Conservation (phyloP, 2,329 filamentous ascomycete species). For the Colletotrichum nymphaeae region DNA sequence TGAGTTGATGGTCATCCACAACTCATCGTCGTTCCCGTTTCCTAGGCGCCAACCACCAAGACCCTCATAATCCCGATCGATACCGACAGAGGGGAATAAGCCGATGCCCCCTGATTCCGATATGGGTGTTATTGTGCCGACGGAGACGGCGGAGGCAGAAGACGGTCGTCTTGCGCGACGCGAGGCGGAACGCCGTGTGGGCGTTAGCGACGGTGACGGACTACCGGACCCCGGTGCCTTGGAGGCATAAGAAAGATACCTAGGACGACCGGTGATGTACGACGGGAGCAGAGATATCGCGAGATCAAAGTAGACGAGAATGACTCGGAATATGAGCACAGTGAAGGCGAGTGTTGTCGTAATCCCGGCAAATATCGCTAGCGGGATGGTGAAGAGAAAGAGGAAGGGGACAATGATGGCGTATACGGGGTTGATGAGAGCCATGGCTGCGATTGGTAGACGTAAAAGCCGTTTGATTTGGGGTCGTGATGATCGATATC, state of each 20-base stretch:
- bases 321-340: slow-evolving; percentile 69
- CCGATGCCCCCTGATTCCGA: slow-evolving; percentile 49
- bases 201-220: slow-evolving; percentile 36
- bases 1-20: slow-evolving; percentile 65
- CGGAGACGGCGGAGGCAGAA: slow-evolving; percentile 20
- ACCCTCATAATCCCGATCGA: slow-evolving; percentile 69
- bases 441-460: slow-evolving; percentile 51
- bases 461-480: neutral
- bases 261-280: slow-evolving; percentile 58
- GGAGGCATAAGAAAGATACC: slow-evolving; percentile 43
- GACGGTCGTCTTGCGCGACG: slow-evolving; percentile 25
- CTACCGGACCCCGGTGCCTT: slow-evolving; percentile 37
- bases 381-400: slow-evolving; percentile 70
- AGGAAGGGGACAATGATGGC: slow-evolving; percentile 71
- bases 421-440: slow-evolving; percentile 65
- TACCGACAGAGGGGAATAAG: slow-evolving; percentile 59
- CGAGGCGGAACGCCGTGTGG: slow-evolving; percentile 27
- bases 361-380: slow-evolving; percentile 71
- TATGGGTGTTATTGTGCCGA: slow-evolving; percentile 35
- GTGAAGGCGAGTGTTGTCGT: slow-evolving; percentile 72
- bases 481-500: neutral
- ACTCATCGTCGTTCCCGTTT: slow-evolving; percentile 53
- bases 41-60: slow-evolving; percentile 67
- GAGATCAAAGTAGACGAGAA: slow-evolving; percentile 73
- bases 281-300: slow-evolving; percentile 67